Evolutionary conservation across 208 protist species (phyloP), one percentile per base, ranked within the genome.

Genomic region (Phytomonas francai): DNA sequence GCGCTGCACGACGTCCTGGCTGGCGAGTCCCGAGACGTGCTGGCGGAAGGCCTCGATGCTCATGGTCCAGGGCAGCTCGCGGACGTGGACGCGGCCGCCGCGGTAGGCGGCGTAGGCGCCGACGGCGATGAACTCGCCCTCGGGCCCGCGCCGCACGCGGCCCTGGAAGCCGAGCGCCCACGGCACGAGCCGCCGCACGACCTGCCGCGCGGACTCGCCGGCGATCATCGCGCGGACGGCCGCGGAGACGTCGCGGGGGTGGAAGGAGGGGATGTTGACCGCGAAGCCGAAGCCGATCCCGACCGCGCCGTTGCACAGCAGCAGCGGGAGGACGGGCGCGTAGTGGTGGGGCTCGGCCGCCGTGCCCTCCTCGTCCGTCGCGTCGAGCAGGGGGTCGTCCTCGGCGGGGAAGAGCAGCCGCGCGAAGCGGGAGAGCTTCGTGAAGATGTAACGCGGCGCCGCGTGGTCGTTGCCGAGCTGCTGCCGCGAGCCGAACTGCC

Each of bases 261-360:
- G 98, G 77, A 98, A 95, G 0, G 91, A 79, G 3, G 92, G 94
- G 68, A 97, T 93, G 49, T 81, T 93, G 0, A 89, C 91, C 25
- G 88, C 88, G 87, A 98, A 99, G 59, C 99, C 99, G 36, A 99
- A 99, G 64, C 98, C 99, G 76, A 99, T 99, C 76, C 99, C 99
- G 12, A 98, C 87, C 16, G 85, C 76, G 31, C 99, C 99, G 89
- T 99, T 99, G 57, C 99, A 98, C 12, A 99, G 87, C 25, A 99
- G 90, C 75, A 99, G 92, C 8, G 99, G 99, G 63, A 99, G 78
- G 63, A 99, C 97, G 3, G 99, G 99, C 31, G 99, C 83, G 80
- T 99, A 99, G 79, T 84, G 99, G 57, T 96, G 89, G 29, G 99
- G 99, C 91, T 99, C 98, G 67, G 99, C 98, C 14, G 67, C 31